Base-by-base conservation (phyloP, 202 grass and related monocot species). In the Setaria italica region DNA sequence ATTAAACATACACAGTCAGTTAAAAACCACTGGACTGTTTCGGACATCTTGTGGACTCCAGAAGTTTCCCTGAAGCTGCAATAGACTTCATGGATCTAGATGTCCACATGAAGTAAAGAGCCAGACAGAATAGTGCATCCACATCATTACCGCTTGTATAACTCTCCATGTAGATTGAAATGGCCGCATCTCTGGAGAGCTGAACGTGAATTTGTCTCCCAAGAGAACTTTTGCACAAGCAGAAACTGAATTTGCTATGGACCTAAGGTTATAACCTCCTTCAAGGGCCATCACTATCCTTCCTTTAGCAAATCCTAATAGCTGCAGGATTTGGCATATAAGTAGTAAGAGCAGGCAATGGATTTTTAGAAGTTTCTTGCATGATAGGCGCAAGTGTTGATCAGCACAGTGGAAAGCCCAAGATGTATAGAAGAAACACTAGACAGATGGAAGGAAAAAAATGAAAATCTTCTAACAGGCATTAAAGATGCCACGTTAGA, bases 201-300 rank as follows among this genome's bases (percentile, higher is more conserved):
- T 83, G 82, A 67, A 71, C 68, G 74, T 79, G 73, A 87, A 84
- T 29, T 91, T 56, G 65, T 96, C 96, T 87, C 94, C 90, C 81
- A 99, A 94, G 35, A 99, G 86, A 84, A 95, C 88, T 55, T 90
- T 87, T 43, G 85, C 91, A 72, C 96, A 99, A 87, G 90, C 85
- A 87, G 70, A 84, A 90, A 95, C 90, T 63, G 96, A 99, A 82
- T 99, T 91, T 80, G 93, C 90, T 83, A 92, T 95, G 66, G 93
- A 99, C 17, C 49, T 92, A 53, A 96, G 88, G 87, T 95, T 99
- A 85, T 99, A 99, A 73, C 96, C 96, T 76, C 91, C 96, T 92
- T 99, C 96, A 57, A 99, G 88, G 33, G 85, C 88, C 93, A 99
- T 89, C 66, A 99, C 93, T 80, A 99, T 87, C 89, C 92, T 96